phyloP scores from a whole-genome alignment of 1,284 basidiomycete species.

The Microstroma glucosiphilum region DNA sequence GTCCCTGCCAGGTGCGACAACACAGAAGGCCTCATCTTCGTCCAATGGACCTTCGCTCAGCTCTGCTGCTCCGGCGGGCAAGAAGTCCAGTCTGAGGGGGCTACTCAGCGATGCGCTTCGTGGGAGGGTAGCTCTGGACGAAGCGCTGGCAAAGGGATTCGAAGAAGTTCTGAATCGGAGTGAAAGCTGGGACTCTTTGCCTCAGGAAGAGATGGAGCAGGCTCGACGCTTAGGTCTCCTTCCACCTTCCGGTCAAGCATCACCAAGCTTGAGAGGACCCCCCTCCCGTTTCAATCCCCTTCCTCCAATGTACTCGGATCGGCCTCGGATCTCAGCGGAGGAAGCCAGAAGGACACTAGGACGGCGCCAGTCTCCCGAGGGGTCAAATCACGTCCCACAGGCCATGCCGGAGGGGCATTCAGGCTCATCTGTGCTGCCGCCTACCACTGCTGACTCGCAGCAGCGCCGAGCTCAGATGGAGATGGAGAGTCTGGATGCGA shows the following conservation, averaged over 20 bases:
- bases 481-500: no score
- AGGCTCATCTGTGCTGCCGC: no score
- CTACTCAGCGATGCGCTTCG: conserved; percentile 13
- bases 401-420: no score
- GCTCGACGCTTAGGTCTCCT: not conserved
- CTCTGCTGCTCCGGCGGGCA: not conserved
- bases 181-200: not conserved
- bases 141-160: conserved; percentile 16
- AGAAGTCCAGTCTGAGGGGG: not conserved
- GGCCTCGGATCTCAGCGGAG: conserved; percentile 3
- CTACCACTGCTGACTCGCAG: no score
- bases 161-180: conserved; percentile 14
- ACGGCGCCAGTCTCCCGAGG: not conserved
- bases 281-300: not conserved
- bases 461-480: no score
- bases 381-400: no score
- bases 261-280: not conserved
- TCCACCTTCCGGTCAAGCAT: not conserved
- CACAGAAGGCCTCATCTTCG: not conserved
- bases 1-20: conserved; percentile 24
- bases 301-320: not conserved
- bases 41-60: not conserved
- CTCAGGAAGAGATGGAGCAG: conserved; percentile 4
- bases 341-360: conserved; percentile 1
- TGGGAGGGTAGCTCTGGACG: conserved; percentile 17